Evolutionary conservation across 1,139 yeast genomes (phyloP).

Genomic region (Nakaseomyces nivariensis): DNA sequence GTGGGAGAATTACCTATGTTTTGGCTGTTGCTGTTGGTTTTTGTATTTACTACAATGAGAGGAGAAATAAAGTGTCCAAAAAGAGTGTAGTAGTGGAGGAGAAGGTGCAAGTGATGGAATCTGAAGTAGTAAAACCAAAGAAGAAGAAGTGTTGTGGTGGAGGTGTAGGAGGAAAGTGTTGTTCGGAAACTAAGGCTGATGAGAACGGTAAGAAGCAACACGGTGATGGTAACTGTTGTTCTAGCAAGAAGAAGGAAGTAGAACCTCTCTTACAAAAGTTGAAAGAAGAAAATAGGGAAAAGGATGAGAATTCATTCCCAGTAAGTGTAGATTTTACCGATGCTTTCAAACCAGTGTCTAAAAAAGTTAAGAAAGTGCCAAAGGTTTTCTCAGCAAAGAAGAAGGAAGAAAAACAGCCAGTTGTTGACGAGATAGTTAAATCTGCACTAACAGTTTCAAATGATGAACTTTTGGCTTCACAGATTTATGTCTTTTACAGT

Average conservation of each 20-base stretch:
- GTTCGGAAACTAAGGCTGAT: conserved; percentile 2
- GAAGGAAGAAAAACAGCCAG: conserved; percentile 18
- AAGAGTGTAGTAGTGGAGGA: neutral
- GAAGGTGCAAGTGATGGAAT: neutral
- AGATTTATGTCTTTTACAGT: conserved; percentile 61
- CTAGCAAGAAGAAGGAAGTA: conserved; percentile 9
- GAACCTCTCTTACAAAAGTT: conserved; percentile 6
- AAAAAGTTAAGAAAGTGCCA: conserved; percentile 15
- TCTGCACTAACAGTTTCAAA: conserved; percentile 29
- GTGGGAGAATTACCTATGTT: conserved; percentile 32
- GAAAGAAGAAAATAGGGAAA: conserved; percentile 5
- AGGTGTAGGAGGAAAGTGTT: conserved; percentile 2
- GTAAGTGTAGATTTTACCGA: conserved; percentile 38
- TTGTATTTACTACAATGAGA: conserved; percentile 18
- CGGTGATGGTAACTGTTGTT: conserved; percentile 12
- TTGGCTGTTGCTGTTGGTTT: conserved; percentile 25
- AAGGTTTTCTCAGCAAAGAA: conserved; percentile 16
- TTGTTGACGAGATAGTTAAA: conserved; percentile 17
- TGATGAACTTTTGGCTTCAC: conserved; percentile 27
- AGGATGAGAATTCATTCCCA: conserved; percentile 11
- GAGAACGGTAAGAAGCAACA: conserved; percentile 9
- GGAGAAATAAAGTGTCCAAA: neutral
- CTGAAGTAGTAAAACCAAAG: neutral
- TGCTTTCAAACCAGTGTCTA: conserved; percentile 16
- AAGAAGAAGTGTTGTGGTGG: conserved; percentile 4